phyloP scores from a whole-genome alignment of 1,284 basidiomycete genomes.

The Tranzscheliella williamsii region DNA sequence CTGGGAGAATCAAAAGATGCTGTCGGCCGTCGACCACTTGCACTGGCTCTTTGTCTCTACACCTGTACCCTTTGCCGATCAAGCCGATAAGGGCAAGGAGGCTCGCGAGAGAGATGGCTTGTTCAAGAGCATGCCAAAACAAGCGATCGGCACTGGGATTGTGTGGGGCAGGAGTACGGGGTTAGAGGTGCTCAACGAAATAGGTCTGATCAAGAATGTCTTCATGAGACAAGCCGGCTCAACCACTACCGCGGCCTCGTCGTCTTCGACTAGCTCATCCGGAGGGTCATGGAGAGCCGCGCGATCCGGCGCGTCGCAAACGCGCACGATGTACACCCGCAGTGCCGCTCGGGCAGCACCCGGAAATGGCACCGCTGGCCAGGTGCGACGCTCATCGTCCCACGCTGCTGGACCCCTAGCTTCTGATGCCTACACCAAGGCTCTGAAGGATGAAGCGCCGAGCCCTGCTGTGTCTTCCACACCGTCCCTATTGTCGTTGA shows the following conservation, averaged over 20 bases:
- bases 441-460: not conserved
- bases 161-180: constrained; percentile 58
- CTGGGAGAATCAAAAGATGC: constrained; percentile 55
- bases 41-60: constrained; percentile 53
- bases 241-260: constrained; percentile 6
- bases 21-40: constrained; percentile 55
- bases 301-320: not conserved
- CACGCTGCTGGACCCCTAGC: constrained; percentile 11
- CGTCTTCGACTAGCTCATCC: constrained; percentile 7
- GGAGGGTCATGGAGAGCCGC: not conserved
- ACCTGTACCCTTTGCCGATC: constrained; percentile 24
- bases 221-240: constrained; percentile 44
- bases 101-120: constrained; percentile 24
- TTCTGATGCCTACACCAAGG: constrained; percentile 42
- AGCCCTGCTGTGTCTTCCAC: constrained; percentile 16
- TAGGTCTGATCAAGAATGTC: constrained; percentile 49
- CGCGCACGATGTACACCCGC: not conserved
- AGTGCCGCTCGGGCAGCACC: not conserved
- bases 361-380: not conserved
- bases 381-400: constrained; percentile 10
- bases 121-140: constrained; percentile 21
- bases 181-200: constrained; percentile 58
- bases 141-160: constrained; percentile 26
- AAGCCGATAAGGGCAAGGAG: constrained; percentile 21
- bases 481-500: constrained; percentile 32